Base-by-base conservation (phyloP, 768 basidiomycete species). In the Ramaria rubella region DNA sequence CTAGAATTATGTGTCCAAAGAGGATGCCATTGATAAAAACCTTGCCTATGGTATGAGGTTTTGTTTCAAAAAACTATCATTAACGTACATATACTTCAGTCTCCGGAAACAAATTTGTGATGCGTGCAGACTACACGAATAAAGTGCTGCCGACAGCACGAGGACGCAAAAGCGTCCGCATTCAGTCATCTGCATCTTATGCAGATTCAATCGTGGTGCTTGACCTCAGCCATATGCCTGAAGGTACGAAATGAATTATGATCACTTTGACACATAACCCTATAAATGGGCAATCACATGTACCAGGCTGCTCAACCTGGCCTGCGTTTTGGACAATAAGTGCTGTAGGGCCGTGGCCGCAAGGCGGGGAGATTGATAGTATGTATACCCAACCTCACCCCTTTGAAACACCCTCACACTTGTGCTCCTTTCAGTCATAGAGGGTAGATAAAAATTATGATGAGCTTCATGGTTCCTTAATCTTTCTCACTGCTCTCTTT, bases 241-340 rank as follows among this genome's bases (percentile, higher is more conserved):
- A 70, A 54, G 83, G 83, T 24, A 81, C 80, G 55, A n/a, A n/a
- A n/a, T n/a, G n/a, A n/a, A n/a, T n/a, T n/a, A n/a, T n/a, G n/a
- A n/a, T n/a, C n/a, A n/a, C n/a, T n/a, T n/a, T n/a, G n/a, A n/a
- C n/a, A n/a, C 68, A 64, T 70, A 50, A 33, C 17, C 40, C 33
- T 26, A 21, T 46, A 45, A 12, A 49, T 19, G 27, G 8, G 26
- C 11, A 14, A 38, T 27, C 44, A 21, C 36, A 31, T 36, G 21
- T 33, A 26, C 9, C 49, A 52, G 45, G 34, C 44, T 70, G 70
- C 51, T 52, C 55, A 24, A 81, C 81, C 17, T 85, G 83, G 83
- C 82, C 83, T 2, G 82, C 83, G 1, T 83, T 78, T 63, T 84
- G 83, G 83, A 78, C 80, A 33, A 55, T 78, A 57, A 81, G 80